phyloP scores from a whole-genome alignment of 129 eudicot species.

The Heracleum sosnowskyi region DNA sequence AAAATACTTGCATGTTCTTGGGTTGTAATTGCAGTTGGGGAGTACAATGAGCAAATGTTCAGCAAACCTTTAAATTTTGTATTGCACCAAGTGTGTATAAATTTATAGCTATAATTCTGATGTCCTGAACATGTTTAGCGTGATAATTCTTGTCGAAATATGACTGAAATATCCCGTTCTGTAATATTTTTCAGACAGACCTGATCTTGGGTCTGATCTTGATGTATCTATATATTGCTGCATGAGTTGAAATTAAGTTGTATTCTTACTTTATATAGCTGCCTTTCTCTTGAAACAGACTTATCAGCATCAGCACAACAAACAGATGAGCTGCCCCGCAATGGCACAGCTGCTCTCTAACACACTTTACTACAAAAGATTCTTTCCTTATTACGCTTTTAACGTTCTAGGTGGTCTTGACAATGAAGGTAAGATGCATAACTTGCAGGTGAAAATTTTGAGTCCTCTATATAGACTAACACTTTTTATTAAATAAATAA shows the following conservation, averaged over 20 bases:
- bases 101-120: background rate
- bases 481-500: conserved; percentile 4
- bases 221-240: background rate
- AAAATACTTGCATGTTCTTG: background rate
- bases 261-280: background rate
- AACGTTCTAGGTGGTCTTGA: conserved; percentile 98
- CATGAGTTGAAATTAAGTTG: background rate
- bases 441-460: background rate
- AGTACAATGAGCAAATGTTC: background rate
- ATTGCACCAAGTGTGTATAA: background rate
- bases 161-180: background rate
- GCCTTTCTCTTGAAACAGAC: conserved; percentile 25
- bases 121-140: background rate
- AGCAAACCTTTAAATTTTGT: background rate
- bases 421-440: conserved; percentile 54
- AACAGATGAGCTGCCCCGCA: conserved; percentile 99
- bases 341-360: conserved; percentile 98
- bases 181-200: background rate
- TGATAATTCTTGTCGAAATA: background rate
- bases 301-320: conserved; percentile 97
- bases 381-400: conserved; percentile 94
- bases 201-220: background rate
- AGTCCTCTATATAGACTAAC: conserved; percentile 2
- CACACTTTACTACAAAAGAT: conserved; percentile 94
- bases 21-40: background rate